Conservation (phyloP, 163 green algal genomes). For the Scenedesmus sp. region DNA sequence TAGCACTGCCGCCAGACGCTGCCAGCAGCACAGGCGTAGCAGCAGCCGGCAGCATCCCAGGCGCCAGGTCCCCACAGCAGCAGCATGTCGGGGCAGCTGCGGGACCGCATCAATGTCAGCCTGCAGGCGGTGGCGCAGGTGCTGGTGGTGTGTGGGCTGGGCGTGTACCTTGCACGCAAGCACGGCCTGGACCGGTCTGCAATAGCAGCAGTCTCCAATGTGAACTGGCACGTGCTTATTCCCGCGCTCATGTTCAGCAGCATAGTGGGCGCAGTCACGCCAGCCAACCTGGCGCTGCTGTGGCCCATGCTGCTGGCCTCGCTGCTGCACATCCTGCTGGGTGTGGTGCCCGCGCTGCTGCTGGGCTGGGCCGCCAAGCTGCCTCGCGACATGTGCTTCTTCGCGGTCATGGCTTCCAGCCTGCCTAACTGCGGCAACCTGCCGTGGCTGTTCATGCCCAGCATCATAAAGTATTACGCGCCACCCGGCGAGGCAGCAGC, state of each 20-base stretch:
- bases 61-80: neutral
- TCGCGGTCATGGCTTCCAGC: constrained; percentile 20
- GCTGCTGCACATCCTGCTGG: constrained; percentile 11
- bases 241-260: constrained; percentile 41
- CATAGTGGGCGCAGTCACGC: constrained; percentile 49
- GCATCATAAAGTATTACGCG: constrained; percentile 41
- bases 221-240: constrained; percentile 51
- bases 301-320: constrained; percentile 40
- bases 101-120: constrained; percentile 26
- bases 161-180: constrained; percentile 10
- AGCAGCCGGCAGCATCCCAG: neutral
- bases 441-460: constrained; percentile 51
- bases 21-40: neutral
- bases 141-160: constrained; percentile 34
- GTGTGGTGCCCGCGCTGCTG: neutral
- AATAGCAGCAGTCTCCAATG: constrained; percentile 10
- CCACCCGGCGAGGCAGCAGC: neutral
- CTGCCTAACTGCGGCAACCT: constrained; percentile 52
- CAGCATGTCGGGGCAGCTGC: constrained; percentile 26
- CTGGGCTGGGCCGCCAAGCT: constrained; percentile 26
- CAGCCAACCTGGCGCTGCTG: neutral
- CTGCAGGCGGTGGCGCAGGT: constrained; percentile 48
- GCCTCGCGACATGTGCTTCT: constrained; percentile 40
- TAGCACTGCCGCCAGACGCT: neutral
- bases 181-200: constrained; percentile 20